Conservation (phyloP, 2,329 filamentous ascomycete species). For the Exophiala mesophila region DNA sequence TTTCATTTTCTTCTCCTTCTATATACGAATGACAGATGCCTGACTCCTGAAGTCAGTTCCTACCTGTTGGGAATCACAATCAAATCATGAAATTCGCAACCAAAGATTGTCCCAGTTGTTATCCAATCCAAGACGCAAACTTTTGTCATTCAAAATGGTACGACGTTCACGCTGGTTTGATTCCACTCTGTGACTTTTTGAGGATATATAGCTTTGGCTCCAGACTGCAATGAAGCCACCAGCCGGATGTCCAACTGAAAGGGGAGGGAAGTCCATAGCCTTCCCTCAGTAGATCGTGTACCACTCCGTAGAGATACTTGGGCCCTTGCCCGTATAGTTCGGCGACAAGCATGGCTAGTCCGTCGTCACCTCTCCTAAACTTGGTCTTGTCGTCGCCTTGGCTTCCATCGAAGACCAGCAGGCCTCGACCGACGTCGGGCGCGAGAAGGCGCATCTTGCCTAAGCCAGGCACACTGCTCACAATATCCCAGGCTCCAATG, state of each 20-base stretch:
- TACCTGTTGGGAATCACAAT: too few relatives aligned
- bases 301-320: slow-evolving; percentile 28
- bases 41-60: too few relatives aligned
- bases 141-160: too few relatives aligned
- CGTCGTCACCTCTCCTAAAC: slow-evolving; percentile 28
- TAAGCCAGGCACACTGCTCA: slow-evolving; percentile 48
- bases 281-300: slow-evolving; percentile 24
- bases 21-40: too few relatives aligned
- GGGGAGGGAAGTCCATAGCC: slow-evolving; percentile 25
- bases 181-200: slow-evolving; percentile 28
- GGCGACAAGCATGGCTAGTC: slow-evolving; percentile 32
- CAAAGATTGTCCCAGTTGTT: too few relatives aligned
- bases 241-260: slow-evolving; percentile 41
- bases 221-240: slow-evolving; percentile 53
- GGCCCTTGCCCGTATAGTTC: slow-evolving; percentile 10
- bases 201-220: slow-evolving; percentile 51
- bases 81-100: too few relatives aligned
- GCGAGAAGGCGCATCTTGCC: slow-evolving; percentile 46
- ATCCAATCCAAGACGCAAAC: too few relatives aligned
- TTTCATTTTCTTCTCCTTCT: too few relatives aligned
- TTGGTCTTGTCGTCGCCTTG: background rate
- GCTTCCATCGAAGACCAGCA: slow-evolving; percentile 22
- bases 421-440: slow-evolving; percentile 34
- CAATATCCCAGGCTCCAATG: slow-evolving; percentile 50
- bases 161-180: slow-evolving; percentile 5